Conservation (phyloP, 177 flowering plant genomes). For the Vitis hybrid region DNA sequence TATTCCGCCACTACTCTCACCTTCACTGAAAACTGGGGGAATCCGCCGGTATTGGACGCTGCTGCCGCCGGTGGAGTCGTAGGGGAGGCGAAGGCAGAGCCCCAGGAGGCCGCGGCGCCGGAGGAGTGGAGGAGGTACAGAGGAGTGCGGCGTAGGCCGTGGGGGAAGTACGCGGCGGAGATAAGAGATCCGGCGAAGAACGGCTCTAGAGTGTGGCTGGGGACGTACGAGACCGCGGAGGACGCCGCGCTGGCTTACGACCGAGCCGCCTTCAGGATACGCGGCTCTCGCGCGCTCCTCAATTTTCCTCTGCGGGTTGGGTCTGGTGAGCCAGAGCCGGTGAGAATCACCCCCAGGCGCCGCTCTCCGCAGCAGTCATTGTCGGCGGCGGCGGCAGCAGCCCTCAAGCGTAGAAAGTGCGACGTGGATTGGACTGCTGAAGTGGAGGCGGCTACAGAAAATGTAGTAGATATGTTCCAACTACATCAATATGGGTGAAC, state of each 20-base stretch:
- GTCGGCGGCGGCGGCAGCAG: background rate
- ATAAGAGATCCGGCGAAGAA: slow-evolving; percentile 60
- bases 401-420: background rate
- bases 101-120: too few relatives aligned
- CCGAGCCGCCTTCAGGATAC: slow-evolving; percentile 55
- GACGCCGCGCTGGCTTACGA: slow-evolving; percentile 68
- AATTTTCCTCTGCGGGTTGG: slow-evolving; percentile 53
- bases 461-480: too few relatives aligned
- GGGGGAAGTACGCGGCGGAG: slow-evolving; percentile 71
- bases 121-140: slow-evolving; percentile 25
- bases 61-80: too few relatives aligned
- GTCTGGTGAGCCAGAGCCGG: slow-evolving; percentile 3
- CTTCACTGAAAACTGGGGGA: too few relatives aligned
- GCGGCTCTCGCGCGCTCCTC: slow-evolving; percentile 58
- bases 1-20: too few relatives aligned
- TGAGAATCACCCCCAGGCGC: slow-evolving; percentile 13
- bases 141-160: slow-evolving; percentile 62
- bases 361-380: slow-evolving; percentile 6
- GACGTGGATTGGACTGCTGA: background rate
- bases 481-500: too few relatives aligned
- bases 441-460: too few relatives aligned
- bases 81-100: too few relatives aligned
- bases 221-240: slow-evolving; percentile 57
- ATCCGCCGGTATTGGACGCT: too few relatives aligned
- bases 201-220: slow-evolving; percentile 63